Conservation (phyloP, 2,329 filamentous ascomycete species). For the Clarireedia homoeocarpa region DNA sequence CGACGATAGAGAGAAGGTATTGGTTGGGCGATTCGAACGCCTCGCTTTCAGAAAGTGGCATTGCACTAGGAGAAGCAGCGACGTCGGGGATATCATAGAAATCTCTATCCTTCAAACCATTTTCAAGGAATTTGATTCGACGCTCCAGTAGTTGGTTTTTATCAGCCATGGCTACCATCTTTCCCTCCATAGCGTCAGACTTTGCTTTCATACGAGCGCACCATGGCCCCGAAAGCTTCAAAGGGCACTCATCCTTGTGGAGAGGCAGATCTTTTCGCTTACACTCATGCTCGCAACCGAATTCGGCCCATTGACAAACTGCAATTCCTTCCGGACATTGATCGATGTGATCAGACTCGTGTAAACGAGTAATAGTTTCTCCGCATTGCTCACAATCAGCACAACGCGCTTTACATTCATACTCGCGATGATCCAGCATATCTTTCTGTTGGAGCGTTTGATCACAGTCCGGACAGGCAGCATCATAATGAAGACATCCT, state of each 20-base stretch:
- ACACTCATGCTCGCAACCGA: conserved; percentile 39
- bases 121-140: conserved; percentile 37
- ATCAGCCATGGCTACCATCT: conserved; percentile 38
- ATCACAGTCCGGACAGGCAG: conserved; percentile 48
- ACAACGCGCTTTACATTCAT: conserved; percentile 36
- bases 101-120: conserved; percentile 23
- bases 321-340: conserved; percentile 38
- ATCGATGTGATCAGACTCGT: conserved; percentile 27
- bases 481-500: conserved; percentile 46
- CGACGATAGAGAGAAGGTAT: conserved; percentile 38
- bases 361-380: conserved; percentile 20
- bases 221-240: conserved; percentile 44
- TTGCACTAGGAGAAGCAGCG: conserved; percentile 10
- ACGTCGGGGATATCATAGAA: conserved; percentile 19
- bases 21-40: conserved; percentile 34
- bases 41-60: conserved; percentile 13
- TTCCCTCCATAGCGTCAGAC: conserved; percentile 30
- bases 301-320: conserved; percentile 40
- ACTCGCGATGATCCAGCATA: conserved; percentile 39
- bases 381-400: conserved; percentile 24
- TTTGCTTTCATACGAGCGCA: conserved; percentile 40
- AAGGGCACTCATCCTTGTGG: conserved; percentile 43
- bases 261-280: conserved; percentile 35
- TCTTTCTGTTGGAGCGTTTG: conserved; percentile 36
- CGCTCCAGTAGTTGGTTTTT: conserved; percentile 35